A percentile compares a stretch with the other conserved stretches of the same genome.
Conservation (phyloP, 2,329 filamentous ascomycete genomes). For the Fusarium burgessii region DNA sequence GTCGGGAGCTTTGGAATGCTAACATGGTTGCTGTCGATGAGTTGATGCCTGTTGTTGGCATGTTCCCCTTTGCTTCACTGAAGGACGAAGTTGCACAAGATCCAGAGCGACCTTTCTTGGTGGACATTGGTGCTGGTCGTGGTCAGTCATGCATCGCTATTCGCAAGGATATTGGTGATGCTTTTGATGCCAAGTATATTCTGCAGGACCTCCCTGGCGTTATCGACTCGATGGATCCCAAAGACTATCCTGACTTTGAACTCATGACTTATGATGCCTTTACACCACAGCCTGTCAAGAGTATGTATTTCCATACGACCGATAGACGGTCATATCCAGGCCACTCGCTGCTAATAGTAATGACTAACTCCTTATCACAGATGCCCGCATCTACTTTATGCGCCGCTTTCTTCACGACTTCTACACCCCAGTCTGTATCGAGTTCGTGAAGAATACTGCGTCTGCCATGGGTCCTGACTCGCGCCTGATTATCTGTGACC, state of each 20-base stretch:
- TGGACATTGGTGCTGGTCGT: slow-evolving; percentile 50
- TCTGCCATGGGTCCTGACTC: slow-evolving; percentile 50
- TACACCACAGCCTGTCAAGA: slow-evolving; percentile 39
- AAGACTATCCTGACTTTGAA: slow-evolving; percentile 44
- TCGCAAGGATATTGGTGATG: slow-evolving; percentile 40
- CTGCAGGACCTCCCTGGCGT: slow-evolving; percentile 53
- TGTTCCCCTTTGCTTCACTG: slow-evolving; percentile 52
- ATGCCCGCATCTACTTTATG: slow-evolving; percentile 52
- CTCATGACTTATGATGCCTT: slow-evolving; percentile 43
- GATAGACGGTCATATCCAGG: rapidly evolving
- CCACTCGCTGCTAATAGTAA: not conserved
- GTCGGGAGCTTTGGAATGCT: slow-evolving; percentile 51
- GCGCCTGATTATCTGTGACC: slow-evolving; percentile 52
- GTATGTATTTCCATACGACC: slow-evolving; percentile 1
- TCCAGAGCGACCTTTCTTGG: slow-evolving; percentile 47
- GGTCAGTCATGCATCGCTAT: slow-evolving; percentile 50
- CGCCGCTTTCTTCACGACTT: slow-evolving; percentile 51
- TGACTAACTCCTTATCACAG: slow-evolving; percentile 22
- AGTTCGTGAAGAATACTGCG: slow-evolving; percentile 49
- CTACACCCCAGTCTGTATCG: slow-evolving; percentile 47
- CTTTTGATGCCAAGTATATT: slow-evolving; percentile 46
- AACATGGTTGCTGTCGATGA: slow-evolving; percentile 49
- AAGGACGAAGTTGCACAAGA: slow-evolving; percentile 47
- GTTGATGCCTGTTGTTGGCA: slow-evolving; percentile 51
- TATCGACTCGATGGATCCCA: slow-evolving; percentile 36